Conservation (phyloP, 768 basidiomycete species). For the Sistotremastrum niveocremeum region DNA sequence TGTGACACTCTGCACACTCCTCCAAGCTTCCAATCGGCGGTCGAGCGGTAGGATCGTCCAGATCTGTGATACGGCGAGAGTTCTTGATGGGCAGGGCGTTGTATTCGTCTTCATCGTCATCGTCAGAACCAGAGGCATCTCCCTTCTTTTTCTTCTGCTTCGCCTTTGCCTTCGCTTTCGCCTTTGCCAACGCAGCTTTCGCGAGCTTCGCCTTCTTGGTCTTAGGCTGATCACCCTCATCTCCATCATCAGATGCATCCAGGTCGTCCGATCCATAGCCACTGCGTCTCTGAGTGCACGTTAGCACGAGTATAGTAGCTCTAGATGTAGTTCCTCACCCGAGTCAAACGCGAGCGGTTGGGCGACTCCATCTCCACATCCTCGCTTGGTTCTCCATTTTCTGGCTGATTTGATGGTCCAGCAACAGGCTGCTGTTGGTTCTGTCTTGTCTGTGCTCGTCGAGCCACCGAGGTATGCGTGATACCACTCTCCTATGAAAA, state of each 20-base stretch:
- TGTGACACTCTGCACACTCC: slow-evolving; percentile 67
- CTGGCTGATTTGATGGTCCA: slow-evolving; percentile 26
- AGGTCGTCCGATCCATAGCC: slow-evolving; percentile 67
- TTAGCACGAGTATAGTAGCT: no score
- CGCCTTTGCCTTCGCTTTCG: slow-evolving; percentile 28
- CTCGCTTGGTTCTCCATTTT: slow-evolving; percentile 9
- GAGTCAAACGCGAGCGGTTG: no score
- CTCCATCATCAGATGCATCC: slow-evolving; percentile 39
- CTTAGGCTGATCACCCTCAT: slow-evolving; percentile 17
- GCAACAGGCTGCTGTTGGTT: slow-evolving; percentile 27
- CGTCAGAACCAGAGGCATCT: slow-evolving; percentile 29
- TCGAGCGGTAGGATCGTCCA: slow-evolving; percentile 15
- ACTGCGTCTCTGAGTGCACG: slow-evolving; percentile 7
- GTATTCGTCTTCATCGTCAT: slow-evolving; percentile 56
- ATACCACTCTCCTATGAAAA: slow-evolving; percentile 37
- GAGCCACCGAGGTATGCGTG: slow-evolving; percentile 27
- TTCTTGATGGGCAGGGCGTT: slow-evolving; percentile 38
- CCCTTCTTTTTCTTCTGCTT: slow-evolving; percentile 26
- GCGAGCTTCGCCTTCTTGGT: slow-evolving; percentile 44
- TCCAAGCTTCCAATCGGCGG: slow-evolving; percentile 70
- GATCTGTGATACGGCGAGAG: slow-evolving; percentile 24
- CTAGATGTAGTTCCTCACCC: no score
- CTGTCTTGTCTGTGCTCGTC: slow-evolving; percentile 20
- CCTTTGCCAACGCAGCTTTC: slow-evolving; percentile 27
- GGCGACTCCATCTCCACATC: slow-evolving; percentile 4